phyloP scores from a whole-genome alignment of 1,139 yeast species.

The Blastobotrys buckinghamii region DNA sequence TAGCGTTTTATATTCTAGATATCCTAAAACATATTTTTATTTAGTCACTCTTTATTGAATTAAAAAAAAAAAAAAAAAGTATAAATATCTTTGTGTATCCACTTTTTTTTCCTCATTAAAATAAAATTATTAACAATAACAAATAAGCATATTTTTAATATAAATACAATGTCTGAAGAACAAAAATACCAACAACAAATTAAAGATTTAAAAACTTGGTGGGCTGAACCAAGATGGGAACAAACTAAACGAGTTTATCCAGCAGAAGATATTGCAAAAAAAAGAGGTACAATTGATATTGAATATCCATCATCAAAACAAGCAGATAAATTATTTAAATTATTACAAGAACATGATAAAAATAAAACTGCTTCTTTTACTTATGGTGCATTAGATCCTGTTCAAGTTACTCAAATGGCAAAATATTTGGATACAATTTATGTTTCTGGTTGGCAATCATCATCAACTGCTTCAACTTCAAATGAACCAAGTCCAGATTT shows the following conservation, averaged over 20 bases:
- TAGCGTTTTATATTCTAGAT: too few species aligned
- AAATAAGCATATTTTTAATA: too few species aligned
- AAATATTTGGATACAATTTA: slow-evolving; percentile 88
- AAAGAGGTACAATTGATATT: slow-evolving; percentile 71
- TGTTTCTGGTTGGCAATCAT: slow-evolving; percentile 98
- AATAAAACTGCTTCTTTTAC: slow-evolving; percentile 79
- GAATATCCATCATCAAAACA: slow-evolving; percentile 72
- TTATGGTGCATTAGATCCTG: slow-evolving; percentile 95
- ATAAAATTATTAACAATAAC: not conserved
- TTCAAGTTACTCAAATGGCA: slow-evolving; percentile 95
- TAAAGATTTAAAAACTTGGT: slow-evolving; percentile 74
- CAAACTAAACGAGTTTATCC: slow-evolving; percentile 84
- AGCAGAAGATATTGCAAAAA: slow-evolving; percentile 82
- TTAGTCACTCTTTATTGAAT: not conserved
- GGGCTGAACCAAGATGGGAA: slow-evolving; percentile 89
- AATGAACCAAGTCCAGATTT: slow-evolving; percentile 98
- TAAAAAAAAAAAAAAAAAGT: not conserved
- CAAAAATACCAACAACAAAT: slow-evolving; percentile 62
- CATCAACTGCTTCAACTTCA: slow-evolving; percentile 94
- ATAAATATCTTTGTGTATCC: not conserved
- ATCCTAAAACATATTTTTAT: not conserved
- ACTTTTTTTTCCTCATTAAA: not conserved
- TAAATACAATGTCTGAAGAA: slow-evolving; percentile 41
- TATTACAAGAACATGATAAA: slow-evolving; percentile 66
- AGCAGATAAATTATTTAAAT: slow-evolving; percentile 72